Evolutionary conservation across 768 basidiomycete genomes (phyloP).

Genomic region (Suillus spraguei): DNA sequence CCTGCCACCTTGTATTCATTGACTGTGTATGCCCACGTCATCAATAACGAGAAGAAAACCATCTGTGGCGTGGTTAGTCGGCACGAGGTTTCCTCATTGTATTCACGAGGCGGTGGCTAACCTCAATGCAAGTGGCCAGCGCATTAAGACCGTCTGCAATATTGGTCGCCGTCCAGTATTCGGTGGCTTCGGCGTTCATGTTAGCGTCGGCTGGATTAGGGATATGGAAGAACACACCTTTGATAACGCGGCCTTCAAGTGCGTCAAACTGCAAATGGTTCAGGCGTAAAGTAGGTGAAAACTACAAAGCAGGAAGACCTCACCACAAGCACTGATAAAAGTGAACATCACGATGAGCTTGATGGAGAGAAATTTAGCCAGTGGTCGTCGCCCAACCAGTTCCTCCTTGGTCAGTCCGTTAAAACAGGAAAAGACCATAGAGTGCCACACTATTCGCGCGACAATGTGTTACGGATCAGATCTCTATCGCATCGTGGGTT

Average conservation of each 20-base stretch:
- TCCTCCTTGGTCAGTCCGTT: constrained; percentile 81
- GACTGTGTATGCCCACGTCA: too few relatives aligned
- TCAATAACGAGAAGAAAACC: too few relatives aligned
- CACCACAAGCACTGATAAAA: constrained; percentile 81
- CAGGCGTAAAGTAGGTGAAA: background rate
- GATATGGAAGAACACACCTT: constrained; percentile 40
- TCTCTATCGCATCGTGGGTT: background rate
- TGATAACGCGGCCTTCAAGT: constrained; percentile 69
- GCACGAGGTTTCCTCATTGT: too few relatives aligned
- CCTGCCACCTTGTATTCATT: too few relatives aligned
- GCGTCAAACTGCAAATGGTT: constrained; percentile 53
- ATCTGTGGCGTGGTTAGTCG: too few relatives aligned
- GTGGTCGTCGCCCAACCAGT: constrained; percentile 71
- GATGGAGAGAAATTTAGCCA: constrained; percentile 86
- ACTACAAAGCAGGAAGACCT: constrained; percentile 23
- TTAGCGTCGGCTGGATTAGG: constrained; percentile 2
- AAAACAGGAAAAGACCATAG: constrained; percentile 85
- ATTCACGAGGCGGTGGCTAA: too few relatives aligned
- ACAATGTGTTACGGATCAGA: constrained; percentile 5
- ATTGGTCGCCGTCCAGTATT: too few relatives aligned
- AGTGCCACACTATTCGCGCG: constrained; percentile 62
- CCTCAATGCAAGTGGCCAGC: too few relatives aligned
- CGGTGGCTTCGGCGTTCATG: constrained; percentile 36
- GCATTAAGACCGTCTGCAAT: too few relatives aligned
- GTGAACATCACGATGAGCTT: constrained; percentile 89